Evolutionary conservation across 345 rosid genomes (phyloP).

Genomic region (Sapria himalayana): DNA sequence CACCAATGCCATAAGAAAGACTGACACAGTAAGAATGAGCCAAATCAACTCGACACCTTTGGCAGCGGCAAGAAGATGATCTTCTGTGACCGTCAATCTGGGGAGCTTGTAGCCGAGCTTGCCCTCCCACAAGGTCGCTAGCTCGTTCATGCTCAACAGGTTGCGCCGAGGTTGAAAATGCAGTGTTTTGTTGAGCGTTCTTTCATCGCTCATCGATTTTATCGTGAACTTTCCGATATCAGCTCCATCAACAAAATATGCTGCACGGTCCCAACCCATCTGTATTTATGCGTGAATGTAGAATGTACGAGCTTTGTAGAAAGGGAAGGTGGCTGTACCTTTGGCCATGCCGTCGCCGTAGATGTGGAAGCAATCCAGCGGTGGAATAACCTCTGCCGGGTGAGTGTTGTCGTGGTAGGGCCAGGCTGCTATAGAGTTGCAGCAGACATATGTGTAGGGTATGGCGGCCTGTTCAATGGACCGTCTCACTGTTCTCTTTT

Average conservation of each 20-base stretch:
- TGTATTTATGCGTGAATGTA: no score
- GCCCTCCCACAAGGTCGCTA: slow-evolving; percentile 19
- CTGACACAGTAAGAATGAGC: background rate
- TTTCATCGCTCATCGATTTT: slow-evolving; percentile 8
- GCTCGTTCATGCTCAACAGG: slow-evolving; percentile 13
- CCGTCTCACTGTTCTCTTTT: slow-evolving; percentile 16
- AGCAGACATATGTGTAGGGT: slow-evolving; percentile 20
- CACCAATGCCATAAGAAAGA: background rate
- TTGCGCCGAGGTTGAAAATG: slow-evolving; percentile 17
- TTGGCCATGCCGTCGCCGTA: slow-evolving; percentile 18
- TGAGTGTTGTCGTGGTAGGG: slow-evolving; percentile 22
- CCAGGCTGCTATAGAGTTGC: slow-evolving; percentile 25
- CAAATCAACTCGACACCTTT: no score
- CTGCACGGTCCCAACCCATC: no score
- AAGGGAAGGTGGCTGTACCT: slow-evolving; percentile 9
- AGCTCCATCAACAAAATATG: slow-evolving; percentile 17
- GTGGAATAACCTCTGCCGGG: slow-evolving; percentile 18
- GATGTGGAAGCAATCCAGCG: slow-evolving; percentile 16
- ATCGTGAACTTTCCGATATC: slow-evolving; percentile 18
- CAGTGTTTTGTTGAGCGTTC: slow-evolving; percentile 15
- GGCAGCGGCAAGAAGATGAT: slow-evolving; percentile 15
- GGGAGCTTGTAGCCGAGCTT: slow-evolving; percentile 14
- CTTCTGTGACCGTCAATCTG: slow-evolving; percentile 12
- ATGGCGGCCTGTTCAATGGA: slow-evolving; percentile 12
- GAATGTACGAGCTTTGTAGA: no score